Conservation (phyloP, 257 asterid genomes). For the Solanum bulbocastanum region DNA sequence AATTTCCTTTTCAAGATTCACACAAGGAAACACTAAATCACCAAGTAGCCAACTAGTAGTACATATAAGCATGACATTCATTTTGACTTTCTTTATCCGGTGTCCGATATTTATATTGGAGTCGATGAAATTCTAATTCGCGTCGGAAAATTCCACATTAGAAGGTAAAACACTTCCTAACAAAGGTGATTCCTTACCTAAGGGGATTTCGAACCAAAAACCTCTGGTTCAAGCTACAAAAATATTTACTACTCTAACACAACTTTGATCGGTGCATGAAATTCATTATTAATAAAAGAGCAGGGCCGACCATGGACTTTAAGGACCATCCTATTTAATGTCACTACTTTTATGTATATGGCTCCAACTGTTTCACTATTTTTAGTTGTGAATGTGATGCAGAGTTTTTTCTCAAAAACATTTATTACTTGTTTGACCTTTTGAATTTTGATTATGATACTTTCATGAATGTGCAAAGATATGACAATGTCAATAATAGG, state of each 20-base stretch:
- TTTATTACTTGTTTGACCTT: not conserved
- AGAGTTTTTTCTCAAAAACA: not conserved
- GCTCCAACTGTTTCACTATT: not conserved
- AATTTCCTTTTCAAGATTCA: not conserved
- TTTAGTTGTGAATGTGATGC: not conserved
- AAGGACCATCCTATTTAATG: not conserved
- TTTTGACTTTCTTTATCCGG: not conserved
- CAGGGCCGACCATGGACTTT: not conserved
- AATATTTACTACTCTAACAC: not conserved
- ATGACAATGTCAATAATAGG: not conserved
- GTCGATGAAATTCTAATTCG: accelerated
- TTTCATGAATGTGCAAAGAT: not conserved
- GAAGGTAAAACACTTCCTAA: too few species aligned
- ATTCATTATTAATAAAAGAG: too few species aligned
- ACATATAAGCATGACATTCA: not conserved
- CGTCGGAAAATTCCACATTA: accelerated
- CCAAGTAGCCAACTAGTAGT: not conserved
- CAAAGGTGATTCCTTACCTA: too few species aligned
- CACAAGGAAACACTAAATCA: not conserved
- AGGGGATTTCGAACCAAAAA: accelerated
- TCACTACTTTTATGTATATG: not conserved
- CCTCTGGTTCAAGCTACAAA: accelerated
- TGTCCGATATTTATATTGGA: too few species aligned
- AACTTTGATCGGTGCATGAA: accelerated
- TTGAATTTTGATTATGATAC: not conserved